Conservation (phyloP, 192 early-diverging fungal genomes). For the Spizellomyces punctatus region DNA sequence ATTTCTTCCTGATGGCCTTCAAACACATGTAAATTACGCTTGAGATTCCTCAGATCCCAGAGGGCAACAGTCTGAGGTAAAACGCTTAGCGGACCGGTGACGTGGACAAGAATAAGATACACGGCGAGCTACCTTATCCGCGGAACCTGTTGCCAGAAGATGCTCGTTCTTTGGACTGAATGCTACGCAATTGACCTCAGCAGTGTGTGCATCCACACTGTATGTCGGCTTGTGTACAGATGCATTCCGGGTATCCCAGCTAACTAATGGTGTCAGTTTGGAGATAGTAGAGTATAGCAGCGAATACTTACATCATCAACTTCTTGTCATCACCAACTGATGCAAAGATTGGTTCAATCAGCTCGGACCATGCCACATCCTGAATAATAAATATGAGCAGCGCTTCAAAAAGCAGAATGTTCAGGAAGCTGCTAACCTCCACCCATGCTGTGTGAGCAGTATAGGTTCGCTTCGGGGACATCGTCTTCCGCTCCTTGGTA, state of each 20-base stretch:
- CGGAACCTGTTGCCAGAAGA: constrained; percentile 90
- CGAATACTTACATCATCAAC: constrained; percentile 72
- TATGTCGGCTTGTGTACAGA: constrained; percentile 63
- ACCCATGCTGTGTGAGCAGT: constrained; percentile 88
- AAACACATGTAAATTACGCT: constrained; percentile 79
- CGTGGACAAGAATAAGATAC: background rate
- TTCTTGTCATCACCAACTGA: constrained; percentile 96
- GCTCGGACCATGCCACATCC: constrained; percentile 92
- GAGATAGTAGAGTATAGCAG: too few species aligned
- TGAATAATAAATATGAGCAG: constrained; percentile 16
- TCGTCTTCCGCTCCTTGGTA: constrained; percentile 71
- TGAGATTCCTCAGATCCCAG: constrained; percentile 96
- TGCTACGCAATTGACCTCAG: constrained; percentile 93
- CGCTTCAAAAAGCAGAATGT: too few species aligned
- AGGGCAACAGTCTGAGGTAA: constrained; percentile 74
- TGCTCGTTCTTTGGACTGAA: constrained; percentile 92
- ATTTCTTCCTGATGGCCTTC: constrained; percentile 91
- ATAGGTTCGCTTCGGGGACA: constrained; percentile 82
- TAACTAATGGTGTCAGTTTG: constrained; percentile 27
- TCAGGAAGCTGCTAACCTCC: constrained; percentile 52
- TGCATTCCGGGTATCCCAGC: constrained; percentile 91
- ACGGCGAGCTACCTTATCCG: constrained; percentile 68
- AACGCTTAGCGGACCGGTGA: background rate
- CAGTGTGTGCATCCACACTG: constrained; percentile 80
- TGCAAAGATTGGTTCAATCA: constrained; percentile 87